Conservation (phyloP, 768 basidiomycete genomes). For the Mrakia blollopis region DNA sequence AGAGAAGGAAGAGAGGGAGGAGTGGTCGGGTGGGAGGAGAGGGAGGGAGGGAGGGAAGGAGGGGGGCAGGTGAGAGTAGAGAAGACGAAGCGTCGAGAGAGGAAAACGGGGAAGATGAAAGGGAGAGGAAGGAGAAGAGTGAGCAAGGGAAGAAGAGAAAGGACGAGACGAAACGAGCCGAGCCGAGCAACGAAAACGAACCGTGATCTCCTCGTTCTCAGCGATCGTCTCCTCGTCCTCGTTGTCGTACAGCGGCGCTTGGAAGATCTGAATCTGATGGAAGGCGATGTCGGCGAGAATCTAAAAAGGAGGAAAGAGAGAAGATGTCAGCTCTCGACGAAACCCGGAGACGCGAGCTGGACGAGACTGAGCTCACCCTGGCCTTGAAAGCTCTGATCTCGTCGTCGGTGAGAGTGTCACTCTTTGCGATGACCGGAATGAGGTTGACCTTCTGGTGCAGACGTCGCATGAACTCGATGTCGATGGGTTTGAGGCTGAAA, state of each 20-base stretch:
- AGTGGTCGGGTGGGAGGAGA: background rate
- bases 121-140: background rate
- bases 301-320: slow-evolving; percentile 46
- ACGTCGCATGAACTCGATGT: slow-evolving; percentile 98
- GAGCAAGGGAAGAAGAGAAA: background rate
- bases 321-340: background rate
- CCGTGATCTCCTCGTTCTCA: slow-evolving; percentile 87
- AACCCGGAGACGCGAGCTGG: background rate
- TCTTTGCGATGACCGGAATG: slow-evolving; percentile 97
- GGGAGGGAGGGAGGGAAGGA: background rate
- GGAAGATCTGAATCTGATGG: slow-evolving; percentile 97
- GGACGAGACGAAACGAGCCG: background rate
- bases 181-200: slow-evolving; percentile 38
- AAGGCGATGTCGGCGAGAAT: slow-evolving; percentile 87
- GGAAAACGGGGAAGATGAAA: too few species aligned
- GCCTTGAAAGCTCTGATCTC: slow-evolving; percentile 90
- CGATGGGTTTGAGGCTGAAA: slow-evolving; percentile 85
- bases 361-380: slow-evolving; percentile 53
- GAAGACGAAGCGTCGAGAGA: background rate
- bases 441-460: slow-evolving; percentile 96
- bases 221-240: slow-evolving; percentile 98
- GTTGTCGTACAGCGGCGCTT: slow-evolving; percentile 93
- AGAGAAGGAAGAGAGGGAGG: background rate
- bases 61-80: background rate
- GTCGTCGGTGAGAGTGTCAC: slow-evolving; percentile 95